Evolutionary conservation across 257 asterid genomes (phyloP).

Genomic region (Fraxinus quadrangulata): DNA sequence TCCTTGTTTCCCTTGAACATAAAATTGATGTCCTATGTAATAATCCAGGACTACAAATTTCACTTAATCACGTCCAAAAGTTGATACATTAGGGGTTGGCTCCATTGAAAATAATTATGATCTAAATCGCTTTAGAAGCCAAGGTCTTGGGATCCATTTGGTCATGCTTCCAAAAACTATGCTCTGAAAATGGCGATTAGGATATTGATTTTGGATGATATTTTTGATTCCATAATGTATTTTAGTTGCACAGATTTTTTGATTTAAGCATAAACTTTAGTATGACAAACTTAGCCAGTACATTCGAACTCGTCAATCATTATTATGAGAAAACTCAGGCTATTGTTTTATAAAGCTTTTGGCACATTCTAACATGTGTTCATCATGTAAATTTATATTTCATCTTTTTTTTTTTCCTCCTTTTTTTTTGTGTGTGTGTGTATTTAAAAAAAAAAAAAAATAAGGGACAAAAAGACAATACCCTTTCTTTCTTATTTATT

Average conservation of each 20-base stretch:
- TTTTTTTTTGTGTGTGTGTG: too few relatives aligned
- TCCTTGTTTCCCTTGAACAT: conserved; percentile 19
- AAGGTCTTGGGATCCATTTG: background rate
- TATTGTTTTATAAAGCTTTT: background rate
- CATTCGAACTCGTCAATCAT: background rate
- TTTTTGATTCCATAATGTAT: background rate
- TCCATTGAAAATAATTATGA: background rate
- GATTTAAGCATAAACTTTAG: background rate
- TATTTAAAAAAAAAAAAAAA: too few relatives aligned
- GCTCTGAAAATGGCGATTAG: background rate
- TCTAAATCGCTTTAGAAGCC: background rate
- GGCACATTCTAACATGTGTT: background rate
- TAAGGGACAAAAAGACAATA: too few relatives aligned
- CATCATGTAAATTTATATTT: background rate
- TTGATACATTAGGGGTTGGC: background rate
- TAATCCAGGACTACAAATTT: background rate
- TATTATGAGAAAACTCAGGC: background rate
- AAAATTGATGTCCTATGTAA: background rate
- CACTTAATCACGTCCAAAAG: background rate
- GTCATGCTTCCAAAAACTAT: background rate
- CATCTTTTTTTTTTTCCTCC: background rate
- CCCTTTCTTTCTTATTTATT: too few relatives aligned
- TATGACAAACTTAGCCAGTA: background rate
- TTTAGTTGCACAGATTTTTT: background rate
- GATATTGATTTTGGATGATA: background rate